These are phyloP conservation scores for Chaetomium sp. DNA, from an alignment of 2,329 filamentous ascomycete species.

Conservation along the genomic window DNA sequence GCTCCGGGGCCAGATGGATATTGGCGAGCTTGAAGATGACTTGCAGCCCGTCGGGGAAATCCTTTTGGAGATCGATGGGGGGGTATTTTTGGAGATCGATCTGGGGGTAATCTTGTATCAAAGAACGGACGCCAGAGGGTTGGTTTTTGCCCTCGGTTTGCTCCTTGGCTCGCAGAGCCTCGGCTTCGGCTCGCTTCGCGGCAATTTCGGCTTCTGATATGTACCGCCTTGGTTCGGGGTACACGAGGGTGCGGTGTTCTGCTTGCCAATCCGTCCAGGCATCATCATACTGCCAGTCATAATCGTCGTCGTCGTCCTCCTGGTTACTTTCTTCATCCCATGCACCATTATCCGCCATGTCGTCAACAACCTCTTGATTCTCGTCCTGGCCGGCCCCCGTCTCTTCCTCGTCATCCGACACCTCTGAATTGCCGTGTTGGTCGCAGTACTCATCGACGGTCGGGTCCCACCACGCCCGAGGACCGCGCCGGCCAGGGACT, in stretches of 20 bases:
- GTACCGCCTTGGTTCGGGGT: constrained; percentile 18
- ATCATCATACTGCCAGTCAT: constrained; percentile 10
- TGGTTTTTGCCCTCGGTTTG: no score
- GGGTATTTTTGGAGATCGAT: neutral
- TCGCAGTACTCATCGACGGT: neutral
- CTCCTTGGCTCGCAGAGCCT: no score
- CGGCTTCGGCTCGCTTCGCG: neutral
- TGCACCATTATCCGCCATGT: neutral
- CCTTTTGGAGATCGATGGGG: neutral
- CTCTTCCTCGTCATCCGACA: neutral
- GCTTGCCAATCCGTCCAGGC: constrained; percentile 14
- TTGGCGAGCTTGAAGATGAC: constrained; percentile 58
- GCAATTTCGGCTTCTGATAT: constrained; percentile 2
- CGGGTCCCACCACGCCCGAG: constrained; percentile 7
- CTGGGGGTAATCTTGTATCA: neutral
- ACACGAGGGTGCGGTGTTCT: constrained; percentile 15
- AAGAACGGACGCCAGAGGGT: no score
- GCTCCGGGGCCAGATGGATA: constrained; percentile 53
- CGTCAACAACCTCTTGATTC: neutral
- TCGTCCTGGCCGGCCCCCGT: no score
- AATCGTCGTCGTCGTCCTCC: neutral
- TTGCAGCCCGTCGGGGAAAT: constrained; percentile 37
- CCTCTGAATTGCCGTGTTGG: neutral
- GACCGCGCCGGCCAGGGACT: constrained; percentile 10
- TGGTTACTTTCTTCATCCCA: neutral